A percentile compares a stretch with the other conserved stretches of the same genome.
These are phyloP conservation scores for Ampelomyces quisqualis DNA, from an alignment of 2,329 filamentous ascomycete species.

Conservation along the genomic window DNA sequence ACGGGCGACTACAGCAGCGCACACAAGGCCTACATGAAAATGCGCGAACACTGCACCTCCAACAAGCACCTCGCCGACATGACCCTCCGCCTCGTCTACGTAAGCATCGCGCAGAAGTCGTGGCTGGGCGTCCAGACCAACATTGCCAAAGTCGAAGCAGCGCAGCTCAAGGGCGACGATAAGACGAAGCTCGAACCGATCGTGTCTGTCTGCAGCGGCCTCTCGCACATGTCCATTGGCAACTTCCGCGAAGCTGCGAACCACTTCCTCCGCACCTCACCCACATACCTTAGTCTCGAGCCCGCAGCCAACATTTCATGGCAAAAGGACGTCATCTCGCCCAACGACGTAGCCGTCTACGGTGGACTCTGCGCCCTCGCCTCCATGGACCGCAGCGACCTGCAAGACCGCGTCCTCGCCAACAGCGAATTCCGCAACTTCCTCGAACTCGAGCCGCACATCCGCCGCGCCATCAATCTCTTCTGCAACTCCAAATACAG, in stretches of 20 bases:
- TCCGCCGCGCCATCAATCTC: conserved; percentile 83
- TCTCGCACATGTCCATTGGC: conserved; percentile 59
- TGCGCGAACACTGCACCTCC: conserved; percentile 87
- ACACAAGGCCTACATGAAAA: conserved; percentile 75
- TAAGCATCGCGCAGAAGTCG: conserved; percentile 73
- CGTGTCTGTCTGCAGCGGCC: conserved; percentile 61
- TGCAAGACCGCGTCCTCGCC: conserved; percentile 76
- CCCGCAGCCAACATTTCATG: conserved; percentile 53
- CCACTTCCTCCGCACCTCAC: conserved; percentile 66
- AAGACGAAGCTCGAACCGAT: conserved; percentile 62
- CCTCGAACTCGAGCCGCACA: conserved; percentile 89
- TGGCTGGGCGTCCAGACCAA: conserved; percentile 69
- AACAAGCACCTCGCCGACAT: conserved; percentile 82
- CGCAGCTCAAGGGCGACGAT: conserved; percentile 59
- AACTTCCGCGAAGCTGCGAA: conserved; percentile 68
- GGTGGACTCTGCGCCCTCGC: conserved; percentile 88
- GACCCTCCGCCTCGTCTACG: conserved; percentile 72
- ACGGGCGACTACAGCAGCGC: conserved; percentile 74
- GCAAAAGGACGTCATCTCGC: conserved; percentile 71
- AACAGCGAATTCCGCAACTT: conserved; percentile 85
- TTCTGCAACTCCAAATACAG: conserved; percentile 92
- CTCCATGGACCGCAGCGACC: conserved; percentile 76
- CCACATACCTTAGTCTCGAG: conserved; percentile 47
- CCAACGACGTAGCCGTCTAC: conserved; percentile 90
- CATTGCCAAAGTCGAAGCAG: conserved; percentile 57